phyloP scores from a whole-genome alignment of 129 eudicot genomes.

The Dittrichia graveolens region DNA sequence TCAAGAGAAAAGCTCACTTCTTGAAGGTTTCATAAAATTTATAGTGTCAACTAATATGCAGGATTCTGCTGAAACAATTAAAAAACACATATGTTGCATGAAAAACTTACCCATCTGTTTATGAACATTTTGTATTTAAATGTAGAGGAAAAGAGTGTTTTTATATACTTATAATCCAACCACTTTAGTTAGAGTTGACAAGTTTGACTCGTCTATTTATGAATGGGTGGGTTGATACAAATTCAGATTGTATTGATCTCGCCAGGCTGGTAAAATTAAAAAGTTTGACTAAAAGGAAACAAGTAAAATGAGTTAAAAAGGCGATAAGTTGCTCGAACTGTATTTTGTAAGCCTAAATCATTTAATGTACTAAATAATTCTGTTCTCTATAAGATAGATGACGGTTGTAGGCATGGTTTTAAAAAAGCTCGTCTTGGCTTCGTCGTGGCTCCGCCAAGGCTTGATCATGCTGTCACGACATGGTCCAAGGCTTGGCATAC shows the following conservation, averaged over 20 bases:
- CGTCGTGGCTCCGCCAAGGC: too few species aligned
- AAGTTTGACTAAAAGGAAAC: too few species aligned
- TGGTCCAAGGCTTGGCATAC: too few species aligned
- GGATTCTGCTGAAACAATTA: constrained; percentile 29
- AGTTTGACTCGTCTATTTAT: neutral
- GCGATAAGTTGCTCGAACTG: too few species aligned
- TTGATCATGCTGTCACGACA: too few species aligned
- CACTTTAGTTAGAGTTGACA: neutral
- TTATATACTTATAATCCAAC: neutral
- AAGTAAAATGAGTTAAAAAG: too few species aligned
- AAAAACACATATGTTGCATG: constrained; percentile 40
- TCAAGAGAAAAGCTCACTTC: constrained; percentile 6
- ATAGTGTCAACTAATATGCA: constrained; percentile 36
- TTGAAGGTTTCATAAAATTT: constrained; percentile 27
- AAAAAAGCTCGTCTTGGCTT: too few species aligned
- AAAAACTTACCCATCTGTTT: constrained; percentile 20
- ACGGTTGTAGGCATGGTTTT: too few species aligned
- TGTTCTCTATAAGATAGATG: too few species aligned
- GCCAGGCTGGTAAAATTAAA: too few species aligned
- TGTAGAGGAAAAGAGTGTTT: constrained; percentile 29
- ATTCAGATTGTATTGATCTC: neutral
- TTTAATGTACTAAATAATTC: too few species aligned
- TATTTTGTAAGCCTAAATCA: too few species aligned
- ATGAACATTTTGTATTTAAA: constrained; percentile 18
- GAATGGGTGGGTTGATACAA: neutral